These are phyloP conservation scores for Xylariaceae sp. DNA, from an alignment of 2,329 filamentous ascomycete genomes.

Conservation along the genomic window DNA sequence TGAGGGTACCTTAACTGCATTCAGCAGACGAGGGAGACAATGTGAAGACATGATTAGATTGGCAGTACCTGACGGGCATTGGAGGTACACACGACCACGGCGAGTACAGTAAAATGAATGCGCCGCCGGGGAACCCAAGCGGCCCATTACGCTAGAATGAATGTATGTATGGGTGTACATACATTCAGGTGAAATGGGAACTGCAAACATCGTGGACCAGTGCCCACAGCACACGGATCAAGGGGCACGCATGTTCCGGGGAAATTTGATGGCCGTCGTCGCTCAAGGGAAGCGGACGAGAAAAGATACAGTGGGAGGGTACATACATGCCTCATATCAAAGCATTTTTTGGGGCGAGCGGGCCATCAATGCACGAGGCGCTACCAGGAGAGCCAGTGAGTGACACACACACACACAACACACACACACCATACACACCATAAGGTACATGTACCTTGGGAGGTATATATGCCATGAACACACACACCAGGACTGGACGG, in stretches of 20 bases:
- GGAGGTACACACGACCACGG: too few relatives aligned
- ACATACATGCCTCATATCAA: conserved; percentile 21
- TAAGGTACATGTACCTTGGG: background rate
- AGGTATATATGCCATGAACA: too few relatives aligned
- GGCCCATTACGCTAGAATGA: too few relatives aligned
- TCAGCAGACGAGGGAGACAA: background rate
- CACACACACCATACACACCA: too few relatives aligned
- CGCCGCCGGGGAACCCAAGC: too few relatives aligned
- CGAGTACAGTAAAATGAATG: too few relatives aligned
- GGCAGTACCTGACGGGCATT: too few relatives aligned
- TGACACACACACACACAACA: too few relatives aligned
- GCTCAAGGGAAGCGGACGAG: conserved; percentile 6
- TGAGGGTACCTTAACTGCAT: background rate
- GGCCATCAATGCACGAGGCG: conserved; percentile 30
- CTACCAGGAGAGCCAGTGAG: background rate
- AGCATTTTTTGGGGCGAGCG: conserved; percentile 21
- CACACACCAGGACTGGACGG: too few relatives aligned
- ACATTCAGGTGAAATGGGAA: too few relatives aligned
- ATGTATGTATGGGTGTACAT: too few relatives aligned
- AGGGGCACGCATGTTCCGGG: conserved; percentile 32
- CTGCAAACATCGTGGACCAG: background rate
- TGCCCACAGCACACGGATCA: conserved; percentile 5
- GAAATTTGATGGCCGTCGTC: conserved; percentile 24
- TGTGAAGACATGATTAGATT: too few relatives aligned
- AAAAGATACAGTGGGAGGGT: conserved; percentile 5